Evolutionary conservation across 768 basidiomycete species (phyloP), one percentile per base, ranked within the genome.

Genomic region (Wakefieldia striispora): DNA sequence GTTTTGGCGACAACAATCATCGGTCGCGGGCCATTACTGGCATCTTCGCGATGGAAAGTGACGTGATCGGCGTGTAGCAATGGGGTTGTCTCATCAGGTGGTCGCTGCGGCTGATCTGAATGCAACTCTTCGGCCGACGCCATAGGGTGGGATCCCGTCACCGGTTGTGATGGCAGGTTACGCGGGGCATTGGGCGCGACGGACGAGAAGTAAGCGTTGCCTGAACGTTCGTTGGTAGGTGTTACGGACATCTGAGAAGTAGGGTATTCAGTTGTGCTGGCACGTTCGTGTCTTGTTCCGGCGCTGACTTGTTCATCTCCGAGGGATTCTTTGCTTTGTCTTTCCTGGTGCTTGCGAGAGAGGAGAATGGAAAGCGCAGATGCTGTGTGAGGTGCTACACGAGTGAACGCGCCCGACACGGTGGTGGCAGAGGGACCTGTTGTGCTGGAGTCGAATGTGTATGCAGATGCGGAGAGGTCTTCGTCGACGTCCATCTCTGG

Each of bases 321-420:
- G 23, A 45, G 40, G 5, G 41, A 36, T 35, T 43, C 46, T 14
- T 38, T 34, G 17, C 36, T 47, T 27, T 38, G 24, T 4, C 50
- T 56, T 16, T 13, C 40, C 2, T 50, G 54, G 19, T 51, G 45
- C 29, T 55, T 60, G 3, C 47, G 65, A 5, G 70, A 58, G 50
- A 72, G 61, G 39, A 74, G 64, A 31, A 72, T 41, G n/a, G 72
- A 72, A 31, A 72, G 61, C 11, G 61, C 66, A 3, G 72, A 74
- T 31, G 54, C 36, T 51, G 59, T 40, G 62, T 65, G 36, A 20
- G 52, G 53, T n/a, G 49, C 9, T 31, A 50, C 43, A 17, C 64
- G 69, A 21, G 63, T 61, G 40, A 58, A 60, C 31, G 7, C 26
- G 17, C 50, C 51, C 7, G 62, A 54, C 3, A 42, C 55, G 2